Base-by-base conservation (phyloP, 345 rosid species). In the Sonneratia caseolaris region DNA sequence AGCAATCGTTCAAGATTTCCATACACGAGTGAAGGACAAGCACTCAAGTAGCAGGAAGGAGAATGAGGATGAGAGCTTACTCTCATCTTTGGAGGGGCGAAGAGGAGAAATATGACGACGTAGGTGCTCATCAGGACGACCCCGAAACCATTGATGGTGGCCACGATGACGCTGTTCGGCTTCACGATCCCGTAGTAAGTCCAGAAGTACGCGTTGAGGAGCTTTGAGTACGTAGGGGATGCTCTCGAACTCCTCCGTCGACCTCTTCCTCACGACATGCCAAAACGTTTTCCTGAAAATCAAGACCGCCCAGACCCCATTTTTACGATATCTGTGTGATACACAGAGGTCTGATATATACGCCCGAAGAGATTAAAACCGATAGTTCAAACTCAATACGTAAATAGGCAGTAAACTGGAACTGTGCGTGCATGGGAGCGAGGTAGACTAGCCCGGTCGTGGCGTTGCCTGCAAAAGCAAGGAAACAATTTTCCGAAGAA, bases 111-210 rank as follows among this genome's bases (percentile, higher is more conserved):
- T 16, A 90, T 78, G 43, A 71, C 24, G 57, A 92, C 80, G 57
- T 76, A 92, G 37, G 82, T 73, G 68, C 82, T 76, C 79, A 86
- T 94, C 35, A 81, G 77, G 15, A 86, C 70, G 47, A 81, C 80
- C 62, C 97, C 96, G 66, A 92, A 90, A 5, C 89, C 91, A 75
- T 92, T 92, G 38, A 92, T 82, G 14, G 97, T 90, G 56, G 96
- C 95, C 1, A 92, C 91, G 18, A 90, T 85, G 49, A 83, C 10
- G 57, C 89, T 86, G 72, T 87, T 76, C 2, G 96, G 96, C 74
- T 91, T 90, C 43, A 85, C 77, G 24, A 88, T 66, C 49, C 97
- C 97, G 57, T 88, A 90, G 74, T 91, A 90, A 59, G 87, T 87
- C 96, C 96, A 92, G 40, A 78, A 71, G 42, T 82, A 86, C 18